phyloP scores from a whole-genome alignment of 768 basidiomycete genomes.

The Agrocybe chaxingu region DNA sequence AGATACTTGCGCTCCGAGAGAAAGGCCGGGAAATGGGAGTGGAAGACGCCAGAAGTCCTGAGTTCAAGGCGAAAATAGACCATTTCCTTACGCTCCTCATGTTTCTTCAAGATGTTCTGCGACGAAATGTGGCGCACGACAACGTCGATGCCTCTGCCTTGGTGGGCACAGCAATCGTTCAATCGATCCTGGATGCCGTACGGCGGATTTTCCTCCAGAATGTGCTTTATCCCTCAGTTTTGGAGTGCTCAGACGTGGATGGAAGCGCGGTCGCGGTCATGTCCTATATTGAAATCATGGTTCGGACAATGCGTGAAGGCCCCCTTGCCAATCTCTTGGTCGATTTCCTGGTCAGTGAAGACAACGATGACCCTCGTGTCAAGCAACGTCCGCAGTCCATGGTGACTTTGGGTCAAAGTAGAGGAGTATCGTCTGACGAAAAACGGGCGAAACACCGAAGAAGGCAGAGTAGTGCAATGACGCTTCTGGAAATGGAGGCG shows the following conservation, averaged over 20 bases:
- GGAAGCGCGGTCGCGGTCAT: conserved; percentile 97
- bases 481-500: conserved; percentile 82
- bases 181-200: conserved; percentile 80
- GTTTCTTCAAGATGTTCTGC: conserved; percentile 86
- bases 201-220: conserved; percentile 88
- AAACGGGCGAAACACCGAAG: conserved; percentile 47
- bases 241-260: conserved; percentile 89
- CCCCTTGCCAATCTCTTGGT: conserved; percentile 70
- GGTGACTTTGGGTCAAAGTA: conserved; percentile 38
- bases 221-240: conserved; percentile 86
- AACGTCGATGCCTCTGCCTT: conserved; percentile 56
- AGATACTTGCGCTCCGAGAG: conserved; percentile 46
- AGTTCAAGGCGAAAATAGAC: conserved; percentile 78
- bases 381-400: conserved; percentile 42
- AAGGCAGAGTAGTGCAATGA: conserved; percentile 87
- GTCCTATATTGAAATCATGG: conserved; percentile 90
- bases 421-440: conserved; percentile 26
- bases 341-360: conserved; percentile 80
- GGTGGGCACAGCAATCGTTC: conserved; percentile 78
- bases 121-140: conserved; percentile 54
- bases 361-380: conserved; percentile 61
- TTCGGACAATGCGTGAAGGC: conserved; percentile 68
- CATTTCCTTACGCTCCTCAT: conserved; percentile 89
- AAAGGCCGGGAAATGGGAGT: conserved; percentile 58
- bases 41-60: conserved; percentile 72